Evolutionary conservation across 805 yeast species (phyloP), one percentile per base, ranked within the genome.

Genomic region (Candida morakotiae): DNA sequence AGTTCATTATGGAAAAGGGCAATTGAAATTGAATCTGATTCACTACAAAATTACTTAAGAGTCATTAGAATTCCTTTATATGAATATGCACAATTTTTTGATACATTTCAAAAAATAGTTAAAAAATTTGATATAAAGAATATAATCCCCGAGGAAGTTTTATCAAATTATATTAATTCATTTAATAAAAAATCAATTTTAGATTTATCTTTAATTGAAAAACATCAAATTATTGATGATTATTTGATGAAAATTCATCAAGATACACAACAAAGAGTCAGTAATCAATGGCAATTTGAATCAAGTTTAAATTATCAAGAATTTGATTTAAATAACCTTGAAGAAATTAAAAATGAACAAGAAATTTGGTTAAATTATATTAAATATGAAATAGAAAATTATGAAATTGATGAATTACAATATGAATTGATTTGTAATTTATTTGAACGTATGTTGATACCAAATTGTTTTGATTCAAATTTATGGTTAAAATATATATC

Each of bases 1-100:
- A 94, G 88, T 55, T 67, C 79, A 1, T 61, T 89, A 34, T 91
- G 97, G 98, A 95, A 88, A 55, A 67, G 73, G 37, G 81, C 77
- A 43, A 58, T 91, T 17, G 81, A 73, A 27, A 83, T 79, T 63
- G 83, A 79, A 47, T 55, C 64, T n/a, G 48, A 54, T 11, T 55
- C 72, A 3, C 43, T 59, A n/a, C 55, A 57, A 3, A 49, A 77
- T 1, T 69, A 81, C 39, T 48, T 70, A 20, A 61, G 63, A 40
- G 58, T 80, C 31, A 56, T 78, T 27, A 52, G 53, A 28, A 64
- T 85, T 2, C 98, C 98, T 0, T 59, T 91, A 31, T 91, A 91
- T 58, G 95, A 88, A 50, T 89, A 87, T 55, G 82, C 96, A 0
- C 78, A 75, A 45, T 91, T 82, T 55, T 84, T 76, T 50, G 79